Evolutionary conservation across 192 early-diverging fungal species (phyloP), one percentile per base, ranked within the genome.

Genomic region (Mortierella antarctica): DNA sequence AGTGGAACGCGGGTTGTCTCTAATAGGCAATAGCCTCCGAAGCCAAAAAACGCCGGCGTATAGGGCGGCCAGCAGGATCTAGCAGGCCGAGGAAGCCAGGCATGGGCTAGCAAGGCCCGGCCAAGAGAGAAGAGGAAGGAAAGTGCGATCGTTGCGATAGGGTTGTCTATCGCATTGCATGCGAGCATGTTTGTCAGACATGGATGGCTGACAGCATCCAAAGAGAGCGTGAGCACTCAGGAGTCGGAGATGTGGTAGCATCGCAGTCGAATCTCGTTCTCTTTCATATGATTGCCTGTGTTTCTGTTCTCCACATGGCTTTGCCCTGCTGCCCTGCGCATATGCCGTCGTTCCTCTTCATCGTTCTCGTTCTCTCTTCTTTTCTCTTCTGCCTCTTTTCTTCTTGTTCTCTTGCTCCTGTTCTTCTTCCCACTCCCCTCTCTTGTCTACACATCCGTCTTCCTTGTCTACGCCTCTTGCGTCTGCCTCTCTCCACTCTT

Each of bases 21-120:
- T 41, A 69, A 50, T 45, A 51, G 67, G 67, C 55, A 69, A 57
- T 57, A 59, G 55, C 56, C 42, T 69, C 67, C 67, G 67, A 69
- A 41, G 48, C 49, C 31, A 21, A 14, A 13, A 41, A 20, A 15
- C 18, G 0, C 20, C 48, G 48, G 12, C 46, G 2, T 31, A 21
- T 1, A 10, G 13, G 21, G 18, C 1, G 54, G 54, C 1, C 31
- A 31, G 31, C 31, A 31, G 31, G 31, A 31, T 31, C 31, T 31
- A 31, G 31, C 31, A 31, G 31, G 31, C 31, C 3, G 31, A 31
- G 31, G 31, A 31, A 3, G 31, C 1, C 31, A 31, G 31, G 31
- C 31, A 31, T 1, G 3, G 31, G 31, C 1, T 31, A 31, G 31
- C 31, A 31, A 31, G 31, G 31, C 31, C 31, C 31, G 31, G 31